Evolutionary conservation across 2,329 filamentous ascomycete species (phyloP), one percentile per base, ranked within the genome.

Genomic region (Penicillium paneum): DNA sequence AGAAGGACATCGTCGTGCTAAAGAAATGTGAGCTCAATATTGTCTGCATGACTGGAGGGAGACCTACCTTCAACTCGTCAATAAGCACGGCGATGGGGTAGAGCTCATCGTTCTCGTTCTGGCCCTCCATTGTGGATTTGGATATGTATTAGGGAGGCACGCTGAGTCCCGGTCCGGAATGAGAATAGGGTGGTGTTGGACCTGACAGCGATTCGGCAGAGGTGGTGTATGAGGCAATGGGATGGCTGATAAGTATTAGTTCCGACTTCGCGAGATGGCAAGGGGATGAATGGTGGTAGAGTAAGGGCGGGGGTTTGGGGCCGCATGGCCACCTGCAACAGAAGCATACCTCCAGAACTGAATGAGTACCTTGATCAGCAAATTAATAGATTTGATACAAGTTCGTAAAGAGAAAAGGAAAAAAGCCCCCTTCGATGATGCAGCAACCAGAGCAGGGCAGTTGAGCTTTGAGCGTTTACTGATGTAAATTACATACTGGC

Each of bases 81-180:
- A 99, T 99, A 78, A 99, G 87, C 67, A 99, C 94, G 73, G 95
- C 94, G 82, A 99, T 99, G 75, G 94, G 94, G 78, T 97, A 99
- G 71, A 99, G 91, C 87, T 97, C 95, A 80, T 99, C 94, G 77
- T 88, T 95, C 81, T 93, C 86, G 78, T 88, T 90, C 76, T 87
- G 83, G 79, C 88, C 88, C 80, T 97, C 91, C 93, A 97, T 97
- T 76, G 76, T 83, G 83, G 78, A 75, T 70, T 58, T 54, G 53
- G 58, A 57, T 62, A 51, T 59, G 58, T 64, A 59, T 64, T 61
- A 61, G 50, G 54, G 42, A 55, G 60, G 65, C 64, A 57, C 63
- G 64, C 59, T 62, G 54, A 64, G 62, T 64, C 67, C 64, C 64
- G 65, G 67, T 68, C 62, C 64, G 68, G 67, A 49, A 26, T 43